Conservation (phyloP, 2,329 filamentous ascomycete genomes). For the Aspergillus sp. region DNA sequence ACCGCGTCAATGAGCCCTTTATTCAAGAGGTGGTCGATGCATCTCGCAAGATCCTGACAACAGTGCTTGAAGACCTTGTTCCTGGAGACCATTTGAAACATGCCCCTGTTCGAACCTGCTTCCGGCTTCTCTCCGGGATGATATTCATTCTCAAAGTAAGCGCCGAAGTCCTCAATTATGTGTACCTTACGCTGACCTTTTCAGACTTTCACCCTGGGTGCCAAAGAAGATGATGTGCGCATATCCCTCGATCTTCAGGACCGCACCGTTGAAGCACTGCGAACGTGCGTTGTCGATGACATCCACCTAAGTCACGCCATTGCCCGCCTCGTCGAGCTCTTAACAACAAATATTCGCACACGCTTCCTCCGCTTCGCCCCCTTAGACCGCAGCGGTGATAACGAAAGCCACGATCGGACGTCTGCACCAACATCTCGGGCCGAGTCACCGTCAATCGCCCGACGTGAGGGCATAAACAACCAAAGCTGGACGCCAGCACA, state of each 20-base stretch:
- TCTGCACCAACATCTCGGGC: slow-evolving; percentile 35
- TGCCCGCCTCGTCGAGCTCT: slow-evolving; percentile 59
- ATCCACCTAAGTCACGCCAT: slow-evolving; percentile 65
- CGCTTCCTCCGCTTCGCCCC: slow-evolving; percentile 59
- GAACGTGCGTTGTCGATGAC: slow-evolving; percentile 63
- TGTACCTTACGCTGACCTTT: slow-evolving; percentile 7
- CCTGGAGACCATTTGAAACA: slow-evolving; percentile 61
- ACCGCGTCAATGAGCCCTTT: slow-evolving; percentile 61
- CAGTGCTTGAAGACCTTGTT: slow-evolving; percentile 59
- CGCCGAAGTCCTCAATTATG: background rate
- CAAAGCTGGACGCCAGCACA: slow-evolving; percentile 29
- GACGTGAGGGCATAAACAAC: slow-evolving; percentile 27
- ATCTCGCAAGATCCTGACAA: slow-evolving; percentile 59
- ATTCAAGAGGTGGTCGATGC: slow-evolving; percentile 64
- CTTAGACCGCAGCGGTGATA: slow-evolving; percentile 47
- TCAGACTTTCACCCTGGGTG: slow-evolving; percentile 62
- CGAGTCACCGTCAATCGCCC: slow-evolving; percentile 33
- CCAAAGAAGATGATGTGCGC: slow-evolving; percentile 61
- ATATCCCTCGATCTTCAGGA: slow-evolving; percentile 60
- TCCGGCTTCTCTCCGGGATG: slow-evolving; percentile 63
- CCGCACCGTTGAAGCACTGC: slow-evolving; percentile 58
- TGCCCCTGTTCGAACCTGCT: slow-evolving; percentile 63
- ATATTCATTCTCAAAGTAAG: slow-evolving; percentile 64
- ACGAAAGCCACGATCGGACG: slow-evolving; percentile 37
- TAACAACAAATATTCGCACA: slow-evolving; percentile 59